Base-by-base conservation (phyloP, 257 asterid genomes). In the Solanum sejunctum region DNA sequence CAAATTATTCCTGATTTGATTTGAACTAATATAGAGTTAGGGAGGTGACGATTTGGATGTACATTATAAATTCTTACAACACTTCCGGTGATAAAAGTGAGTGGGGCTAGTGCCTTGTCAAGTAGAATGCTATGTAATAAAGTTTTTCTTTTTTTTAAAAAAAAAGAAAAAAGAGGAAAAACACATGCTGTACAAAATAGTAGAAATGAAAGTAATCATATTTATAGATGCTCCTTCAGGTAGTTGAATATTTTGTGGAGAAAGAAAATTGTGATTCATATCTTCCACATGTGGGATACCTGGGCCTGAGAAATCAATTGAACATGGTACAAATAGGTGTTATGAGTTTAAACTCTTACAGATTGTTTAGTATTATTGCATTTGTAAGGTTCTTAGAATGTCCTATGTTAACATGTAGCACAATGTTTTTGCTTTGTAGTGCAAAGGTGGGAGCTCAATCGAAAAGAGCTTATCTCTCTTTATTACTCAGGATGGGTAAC, bases 401-500 rank as follows among this genome's bases (percentile, higher is more conserved):
- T 45, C 72, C 78, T 57, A 17, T 83, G 52, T 57, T 77, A 63
- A 77, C 47, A 26, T 11, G 9, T 51, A 26, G 82, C 66, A 54
- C 69, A 60, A 81, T 84, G 78, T 80, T 88, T 88, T 86, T 77
- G 84, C 88, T 84, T 63, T 92, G 88, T 85, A 96, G 98, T 96
- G 99, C 88, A 84, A 87, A 84, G 98, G 99, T 75, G 99, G 98
- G 72, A 87, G 72, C 70, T 85, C 93, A 45, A 66, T 39, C 32
- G 98, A 93, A 93, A 95, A 90, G 87, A 93, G 98, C 91, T 90
- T 96, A 54, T 89, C 98, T 52, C 95, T 96, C 90, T 75, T 63
- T 55, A 91, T 96, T 79, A 75, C 86, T 4, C 88, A 61, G 36
- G 90, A 93, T 69, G 97, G 99, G 99, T 96, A 94, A 85, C 85